Base-by-base conservation (phyloP, 257 asterid species). In the Plantago major region DNA sequence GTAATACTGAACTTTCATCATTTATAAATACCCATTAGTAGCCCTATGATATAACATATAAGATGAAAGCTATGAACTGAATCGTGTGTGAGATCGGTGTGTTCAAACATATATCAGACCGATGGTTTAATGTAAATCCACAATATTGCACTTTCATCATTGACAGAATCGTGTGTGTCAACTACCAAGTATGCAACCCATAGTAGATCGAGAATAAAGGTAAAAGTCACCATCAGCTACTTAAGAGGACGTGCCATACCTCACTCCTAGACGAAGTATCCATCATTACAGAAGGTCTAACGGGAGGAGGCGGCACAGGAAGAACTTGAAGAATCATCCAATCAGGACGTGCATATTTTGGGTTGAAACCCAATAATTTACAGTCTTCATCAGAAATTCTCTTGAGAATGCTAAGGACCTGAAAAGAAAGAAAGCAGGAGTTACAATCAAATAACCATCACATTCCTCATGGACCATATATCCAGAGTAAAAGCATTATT, bases 251-350 rank as follows among this genome's bases (percentile, higher is more conserved):
- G 61, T 64, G 57, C 42, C 87, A 68, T 76, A 74, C 99, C 99
- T 93, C 99, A 62, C 99, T 89, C 85, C 99, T 79, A 42, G 99
- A 83, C 53, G 99, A 93, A 65, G 99, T 87, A 69, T 93, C 97
- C 99, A 93, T 93, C 99, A 93, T 93, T 12, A 93, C 99, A 64
- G 97, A 93, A 56, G 99, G 99, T 68, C 99, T 83, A 71, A 93
- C 99, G 42, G 99, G 99, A 50, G 99, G 99, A 42, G 99, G 99
- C 43, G 99, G 99, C 51, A 93, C 81, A 12, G 97, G 99, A 70
- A 93, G 99, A 74, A 73, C 99, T 85, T 93, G 99, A 76, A 93
- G 96, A 74, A 93, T 93, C 99, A 93, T 89, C 99, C 99, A 93
- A 61, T 93, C 99, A 11, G 99, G 99, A 46, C 99, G 99, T 40